Evolutionary conservation across 202 grass and related monocot species (phyloP), one percentile per base, ranked within the genome.

Genomic region (Digitaria exilis): DNA sequence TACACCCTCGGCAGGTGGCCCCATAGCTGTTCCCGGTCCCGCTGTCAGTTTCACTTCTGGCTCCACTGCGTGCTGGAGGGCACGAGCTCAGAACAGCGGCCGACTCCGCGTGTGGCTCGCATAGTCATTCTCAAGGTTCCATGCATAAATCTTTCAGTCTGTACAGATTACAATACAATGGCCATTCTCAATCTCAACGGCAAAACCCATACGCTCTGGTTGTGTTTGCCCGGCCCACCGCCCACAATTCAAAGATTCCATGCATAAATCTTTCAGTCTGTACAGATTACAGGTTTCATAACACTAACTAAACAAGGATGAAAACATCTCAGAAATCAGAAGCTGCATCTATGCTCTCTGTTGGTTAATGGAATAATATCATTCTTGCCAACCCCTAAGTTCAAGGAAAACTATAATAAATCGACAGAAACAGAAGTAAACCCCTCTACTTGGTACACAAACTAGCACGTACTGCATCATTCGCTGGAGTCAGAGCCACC

Each of bases 321-420:
- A 10, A 1, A 88, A 41, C 52, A 56, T 75, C 51, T 62, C 61
- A 67, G 41, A 42, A 82, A 75, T 2, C 67, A 74, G 44, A 69
- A 79, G 22, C 57, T 75, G 26, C 41, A 67, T 86, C 73, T 90
- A 90, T 18, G 67, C 75, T 69, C 32, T 67, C 59, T 89, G 50
- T 63, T 54, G 79, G 79, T 90, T 79, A 83, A 86, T 77, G 64
- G 45, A 70, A 67, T 24, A 31, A 59, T 59, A 26, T 76, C 44
- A 85, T 63, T 32, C 19, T 64, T 63, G 48, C 26, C 48, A 51
- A 35, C 65, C 77, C 83, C 57, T 49, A 37, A 3, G 2, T 60
- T 48, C 63, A 59, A 14, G 22, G 16, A 44, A 71, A 71, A 71
- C 65, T 78, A 39, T 39, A 56, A 39, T 39, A 56, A 60, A 65